Evolutionary conservation across 2,329 filamentous ascomycete species (phyloP).

Genomic region (Rhinocladiella mackenziei): DNA sequence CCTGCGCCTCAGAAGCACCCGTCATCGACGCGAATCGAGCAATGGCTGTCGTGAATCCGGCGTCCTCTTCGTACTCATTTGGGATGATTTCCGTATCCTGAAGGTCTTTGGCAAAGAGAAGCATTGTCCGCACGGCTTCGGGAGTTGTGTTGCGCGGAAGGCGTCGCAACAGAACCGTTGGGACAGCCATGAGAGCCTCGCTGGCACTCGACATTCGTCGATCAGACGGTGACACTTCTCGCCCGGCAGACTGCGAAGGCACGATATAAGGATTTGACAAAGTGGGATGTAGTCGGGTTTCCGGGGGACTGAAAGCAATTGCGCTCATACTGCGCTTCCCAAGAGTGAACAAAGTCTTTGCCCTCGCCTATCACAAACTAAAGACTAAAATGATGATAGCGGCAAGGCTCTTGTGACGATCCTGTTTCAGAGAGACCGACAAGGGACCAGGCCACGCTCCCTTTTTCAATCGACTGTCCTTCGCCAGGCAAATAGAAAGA

Average conservation of each 20-base stretch:
- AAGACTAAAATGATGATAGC: neutral
- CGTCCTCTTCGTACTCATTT: conserved; percentile 53
- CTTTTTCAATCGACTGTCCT: too few relatives aligned
- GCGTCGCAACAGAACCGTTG: conserved; percentile 55
- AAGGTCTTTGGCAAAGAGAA: conserved; percentile 63
- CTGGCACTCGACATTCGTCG: conserved; percentile 29
- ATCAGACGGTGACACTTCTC: conserved; percentile 22
- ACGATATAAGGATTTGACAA: conserved; percentile 17
- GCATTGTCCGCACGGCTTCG: conserved; percentile 58
- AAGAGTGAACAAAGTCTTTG: conserved; percentile 1
- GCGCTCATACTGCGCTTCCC: conserved; percentile 17
- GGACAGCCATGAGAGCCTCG: conserved; percentile 21
- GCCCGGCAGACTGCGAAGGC: conserved; percentile 6
- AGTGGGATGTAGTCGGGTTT: conserved; percentile 15
- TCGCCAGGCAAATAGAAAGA: neutral
- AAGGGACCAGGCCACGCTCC: neutral
- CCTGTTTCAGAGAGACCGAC: conserved; percentile 3
- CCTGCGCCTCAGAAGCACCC: conserved; percentile 57
- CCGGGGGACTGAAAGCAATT: conserved; percentile 17
- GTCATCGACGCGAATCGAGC: conserved; percentile 55
- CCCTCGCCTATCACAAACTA: conserved; percentile 7
- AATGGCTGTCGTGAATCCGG: conserved; percentile 54
- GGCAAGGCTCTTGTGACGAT: neutral
- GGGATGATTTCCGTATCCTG: conserved; percentile 56
- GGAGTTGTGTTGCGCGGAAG: conserved; percentile 56